Base-by-base conservation (phyloP, 2,329 filamentous ascomycete genomes). In the Uncinocarpus reesii region DNA sequence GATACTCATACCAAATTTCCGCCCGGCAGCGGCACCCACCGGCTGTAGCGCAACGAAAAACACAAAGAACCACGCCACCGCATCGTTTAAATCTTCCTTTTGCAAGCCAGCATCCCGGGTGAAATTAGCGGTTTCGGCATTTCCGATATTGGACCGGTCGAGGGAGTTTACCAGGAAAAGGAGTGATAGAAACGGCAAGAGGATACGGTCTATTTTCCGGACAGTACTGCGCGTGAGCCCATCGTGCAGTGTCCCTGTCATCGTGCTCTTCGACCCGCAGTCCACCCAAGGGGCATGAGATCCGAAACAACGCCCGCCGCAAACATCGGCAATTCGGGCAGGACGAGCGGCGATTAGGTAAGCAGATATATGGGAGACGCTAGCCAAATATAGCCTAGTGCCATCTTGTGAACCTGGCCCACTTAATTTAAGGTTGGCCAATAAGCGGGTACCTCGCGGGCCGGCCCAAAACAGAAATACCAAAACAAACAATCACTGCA, bases 21-120 rank as follows among this genome's bases (percentile, higher is more conserved):
- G 57, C 5, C 67, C 68, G 10, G 66, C 54, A 2, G 65, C 65
- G 0, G 76, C 75, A 2, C 75, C 76, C 0, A 75, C 61, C 0
- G 77, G 76, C 54, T 79, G 77, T 10, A 79, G 64, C 0, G 72
- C 55, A n/a, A 80, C 76, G 55, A 79, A 80, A 49, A 75, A 74
- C 54, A 71, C 68, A 57, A 77, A 80, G 67, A 79, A 79, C 45
- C 73, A 67, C 18, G 74, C 73, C 7, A 79, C 71, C 2, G 76
- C 74, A 3, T 69, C 69, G 54, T 79, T 79, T 47, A 80, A 60
- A 55, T 78, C 76, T 31, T 65, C 63, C n/a, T 69, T 67, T 2
- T 62, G 61, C 1, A 77, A 65, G 0, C 75, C 76, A 21, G 76
- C 71, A 54, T 79, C 75, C 34, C 62, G 59, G 0, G 76, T 79